Evolutionary conservation across 495 filamentous ascomycete genomes (phyloP).

Genomic region (Aspergillus incahuasiensis): DNA sequence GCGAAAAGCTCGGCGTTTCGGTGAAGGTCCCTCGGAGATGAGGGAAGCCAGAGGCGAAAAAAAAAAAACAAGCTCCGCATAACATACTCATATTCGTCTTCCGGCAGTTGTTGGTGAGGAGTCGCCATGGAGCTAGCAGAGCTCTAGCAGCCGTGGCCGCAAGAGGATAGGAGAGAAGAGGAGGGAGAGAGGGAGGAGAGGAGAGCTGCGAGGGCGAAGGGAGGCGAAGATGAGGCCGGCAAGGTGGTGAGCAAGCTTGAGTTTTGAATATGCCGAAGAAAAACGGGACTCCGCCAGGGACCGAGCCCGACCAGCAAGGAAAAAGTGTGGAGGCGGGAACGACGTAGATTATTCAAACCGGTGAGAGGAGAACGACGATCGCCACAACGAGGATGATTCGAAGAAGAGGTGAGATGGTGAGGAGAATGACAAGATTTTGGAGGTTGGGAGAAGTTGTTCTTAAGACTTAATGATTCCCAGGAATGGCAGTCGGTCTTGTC

Average conservation of each 20-base stretch:
- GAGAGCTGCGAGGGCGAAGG: slow-evolving; percentile 3
- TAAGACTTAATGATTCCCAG: not conserved
- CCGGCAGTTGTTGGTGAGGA: slow-evolving; percentile 35
- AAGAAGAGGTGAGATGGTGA: slow-evolving; percentile 1
- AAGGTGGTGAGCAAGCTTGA: slow-evolving; percentile 3
- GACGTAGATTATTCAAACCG: slow-evolving; percentile 5
- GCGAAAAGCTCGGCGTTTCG: not conserved
- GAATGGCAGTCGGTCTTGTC: not conserved
- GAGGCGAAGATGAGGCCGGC: not conserved
- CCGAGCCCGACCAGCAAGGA: slow-evolving; percentile 12
- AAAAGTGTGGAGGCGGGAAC: slow-evolving; percentile 5
- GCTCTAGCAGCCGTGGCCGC: slow-evolving; percentile 34
- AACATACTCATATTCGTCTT: slow-evolving; percentile 45
- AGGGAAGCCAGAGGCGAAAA: slow-evolving; percentile 5
- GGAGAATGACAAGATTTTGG: not conserved
- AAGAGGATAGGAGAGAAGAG: slow-evolving; percentile 5
- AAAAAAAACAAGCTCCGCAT: slow-evolving; percentile 5
- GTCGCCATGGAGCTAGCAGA: slow-evolving; percentile 41
- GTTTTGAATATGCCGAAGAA: slow-evolving; percentile 19
- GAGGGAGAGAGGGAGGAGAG: slow-evolving; percentile 1
- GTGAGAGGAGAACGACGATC: slow-evolving; percentile 1
- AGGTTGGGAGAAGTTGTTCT: not conserved
- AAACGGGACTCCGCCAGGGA: slow-evolving; percentile 15
- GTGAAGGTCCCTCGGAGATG: not conserved
- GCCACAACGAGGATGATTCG: not conserved